Evolutionary conservation across 179 eudicot genomes (phyloP).

Genomic region (Gypsophila paniculata): DNA sequence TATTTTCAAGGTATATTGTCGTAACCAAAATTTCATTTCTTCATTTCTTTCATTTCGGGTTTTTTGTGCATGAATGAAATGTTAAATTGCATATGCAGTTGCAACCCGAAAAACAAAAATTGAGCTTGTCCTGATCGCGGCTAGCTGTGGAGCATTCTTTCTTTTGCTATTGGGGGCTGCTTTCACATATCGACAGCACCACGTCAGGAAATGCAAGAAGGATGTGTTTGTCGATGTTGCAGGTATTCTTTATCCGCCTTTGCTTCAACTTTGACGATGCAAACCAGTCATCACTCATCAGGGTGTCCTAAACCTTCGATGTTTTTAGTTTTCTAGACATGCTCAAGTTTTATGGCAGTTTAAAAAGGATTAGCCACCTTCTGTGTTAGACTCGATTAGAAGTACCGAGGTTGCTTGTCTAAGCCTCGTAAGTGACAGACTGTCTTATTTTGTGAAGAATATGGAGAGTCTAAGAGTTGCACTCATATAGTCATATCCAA

Average conservation of each 20-base stretch:
- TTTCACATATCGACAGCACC: slow-evolving; percentile 40
- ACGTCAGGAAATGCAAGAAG: slow-evolving; percentile 32
- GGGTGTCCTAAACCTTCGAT: too few relatives aligned
- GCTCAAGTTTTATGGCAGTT: too few relatives aligned
- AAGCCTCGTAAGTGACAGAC: too few relatives aligned
- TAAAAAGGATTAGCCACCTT: too few relatives aligned
- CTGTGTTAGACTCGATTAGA: too few relatives aligned
- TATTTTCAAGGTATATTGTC: slow-evolving; percentile 41
- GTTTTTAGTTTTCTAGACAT: too few relatives aligned
- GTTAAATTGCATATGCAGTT: slow-evolving; percentile 32
- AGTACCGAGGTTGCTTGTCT: too few relatives aligned
- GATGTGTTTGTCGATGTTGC: slow-evolving; percentile 76
- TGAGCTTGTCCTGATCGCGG: slow-evolving; percentile 43
- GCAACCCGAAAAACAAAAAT: slow-evolving; percentile 50
- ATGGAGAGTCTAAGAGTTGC: too few relatives aligned
- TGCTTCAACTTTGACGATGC: slow-evolving; percentile 11
- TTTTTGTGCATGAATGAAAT: slow-evolving; percentile 12
- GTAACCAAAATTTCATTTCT: neutral
- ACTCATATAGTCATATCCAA: too few relatives aligned
- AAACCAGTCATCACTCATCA: too few relatives aligned
- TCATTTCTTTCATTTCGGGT: neutral
- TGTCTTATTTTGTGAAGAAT: too few relatives aligned
- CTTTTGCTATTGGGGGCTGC: slow-evolving; percentile 63
- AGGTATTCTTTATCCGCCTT: slow-evolving; percentile 38
- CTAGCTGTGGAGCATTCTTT: slow-evolving; percentile 57